Evolutionary conservation across 2,329 filamentous ascomycete genomes (phyloP).

Genomic region (Raffaelea ambrosiae): DNA sequence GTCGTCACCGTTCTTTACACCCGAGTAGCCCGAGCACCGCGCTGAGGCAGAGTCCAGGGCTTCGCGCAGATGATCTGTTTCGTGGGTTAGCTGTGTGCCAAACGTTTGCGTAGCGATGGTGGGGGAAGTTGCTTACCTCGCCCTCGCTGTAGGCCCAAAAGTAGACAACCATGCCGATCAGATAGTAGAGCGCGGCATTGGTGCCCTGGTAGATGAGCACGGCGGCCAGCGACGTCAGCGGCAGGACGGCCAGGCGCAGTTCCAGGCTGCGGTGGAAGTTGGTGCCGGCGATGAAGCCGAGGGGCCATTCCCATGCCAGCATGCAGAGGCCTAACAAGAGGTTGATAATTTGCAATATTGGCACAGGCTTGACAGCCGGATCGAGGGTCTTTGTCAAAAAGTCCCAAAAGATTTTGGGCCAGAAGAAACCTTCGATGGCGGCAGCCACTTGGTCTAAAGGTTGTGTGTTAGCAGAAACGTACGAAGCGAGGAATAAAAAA

Average conservation of each 20-base stretch:
- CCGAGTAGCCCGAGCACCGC: conserved; percentile 24
- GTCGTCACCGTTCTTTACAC: no score
- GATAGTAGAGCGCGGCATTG: conserved; percentile 85
- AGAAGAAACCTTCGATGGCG: conserved; percentile 84
- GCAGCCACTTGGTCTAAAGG: conserved; percentile 76
- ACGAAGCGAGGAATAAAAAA: no score
- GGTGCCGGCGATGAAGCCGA: conserved; percentile 67
- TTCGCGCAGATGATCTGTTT: conserved; percentile 56
- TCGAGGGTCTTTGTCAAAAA: conserved; percentile 89
- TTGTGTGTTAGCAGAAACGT: no score
- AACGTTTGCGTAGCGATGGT: not conserved
- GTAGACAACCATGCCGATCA: conserved; percentile 77
- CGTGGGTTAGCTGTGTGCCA: conserved; percentile 6
- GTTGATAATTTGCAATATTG: conserved; percentile 83
- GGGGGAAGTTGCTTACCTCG: conserved; percentile 57
- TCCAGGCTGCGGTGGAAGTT: conserved; percentile 81
- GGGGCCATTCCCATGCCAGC: conserved; percentile 85
- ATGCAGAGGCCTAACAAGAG: conserved; percentile 70
- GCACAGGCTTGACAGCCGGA: conserved; percentile 75
- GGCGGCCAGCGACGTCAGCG: conserved; percentile 65
- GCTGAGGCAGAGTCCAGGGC: conserved; percentile 61
- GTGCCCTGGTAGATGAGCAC: conserved; percentile 85
- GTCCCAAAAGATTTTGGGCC: conserved; percentile 99
- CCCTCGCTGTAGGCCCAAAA: conserved; percentile 98
- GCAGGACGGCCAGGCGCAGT: conserved; percentile 72